These are phyloP conservation scores for Ploettnerulaceae sp. DNA, from an alignment of 2,329 filamentous ascomycete species.

Conservation along the genomic window DNA sequence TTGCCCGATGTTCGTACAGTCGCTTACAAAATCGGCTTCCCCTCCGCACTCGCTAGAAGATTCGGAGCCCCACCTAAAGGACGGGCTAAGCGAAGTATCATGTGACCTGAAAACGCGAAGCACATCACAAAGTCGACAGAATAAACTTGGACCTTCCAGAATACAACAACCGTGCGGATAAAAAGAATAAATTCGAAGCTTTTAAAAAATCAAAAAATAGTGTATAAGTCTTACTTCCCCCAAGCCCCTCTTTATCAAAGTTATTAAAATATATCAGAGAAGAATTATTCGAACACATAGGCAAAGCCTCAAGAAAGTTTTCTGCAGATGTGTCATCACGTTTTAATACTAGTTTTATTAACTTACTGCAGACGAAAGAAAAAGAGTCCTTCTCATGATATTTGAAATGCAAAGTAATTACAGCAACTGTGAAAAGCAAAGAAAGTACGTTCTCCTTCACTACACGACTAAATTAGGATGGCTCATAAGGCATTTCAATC, in stretches of 20 bases:
- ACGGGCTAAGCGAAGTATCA: background rate
- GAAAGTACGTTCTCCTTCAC: no score
- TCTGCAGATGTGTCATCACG: background rate
- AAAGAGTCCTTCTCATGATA: background rate
- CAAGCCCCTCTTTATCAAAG: slow-evolving; percentile 8
- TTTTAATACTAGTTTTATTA: background rate
- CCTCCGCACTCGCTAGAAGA: slow-evolving; percentile 10
- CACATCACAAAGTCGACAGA: background rate
- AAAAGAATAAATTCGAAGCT: no score
- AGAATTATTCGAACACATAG: slow-evolving; percentile 1
- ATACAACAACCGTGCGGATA: background rate
- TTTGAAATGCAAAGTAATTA: background rate
- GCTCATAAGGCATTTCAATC: no score
- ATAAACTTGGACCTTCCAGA: background rate
- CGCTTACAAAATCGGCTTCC: slow-evolving; percentile 10
- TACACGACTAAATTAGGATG: no score
- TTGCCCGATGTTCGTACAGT: no score
- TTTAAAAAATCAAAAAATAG: no score
- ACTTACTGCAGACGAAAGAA: background rate
- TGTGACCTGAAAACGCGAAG: no score
- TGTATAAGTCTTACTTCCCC: slow-evolving; percentile 4
- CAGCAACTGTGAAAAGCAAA: no score
- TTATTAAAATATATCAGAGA: slow-evolving; percentile 6
- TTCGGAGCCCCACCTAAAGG: slow-evolving; percentile 1
- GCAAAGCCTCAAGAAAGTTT: background rate